Evolutionary conservation across 2,329 filamentous ascomycete species (phyloP), one percentile per base, ranked within the genome.

Genomic region (Ophiostoma australiae): DNA sequence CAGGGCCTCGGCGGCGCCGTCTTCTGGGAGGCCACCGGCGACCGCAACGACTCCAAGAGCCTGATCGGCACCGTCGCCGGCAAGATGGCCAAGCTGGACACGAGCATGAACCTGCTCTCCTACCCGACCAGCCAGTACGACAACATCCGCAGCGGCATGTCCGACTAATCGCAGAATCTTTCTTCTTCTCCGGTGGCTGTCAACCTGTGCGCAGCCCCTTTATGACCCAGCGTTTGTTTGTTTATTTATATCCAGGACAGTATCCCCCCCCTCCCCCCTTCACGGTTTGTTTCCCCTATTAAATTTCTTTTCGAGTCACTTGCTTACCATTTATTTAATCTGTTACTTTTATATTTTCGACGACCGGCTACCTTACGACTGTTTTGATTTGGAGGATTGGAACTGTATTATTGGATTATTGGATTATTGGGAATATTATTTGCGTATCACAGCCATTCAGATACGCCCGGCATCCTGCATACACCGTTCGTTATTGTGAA

Each of bases 21-120:
- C 91, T 96, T 91, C 86, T 96, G 92, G 92, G 91, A 95, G 78
- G 88, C 86, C 20, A 91, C 88, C 73, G 88, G 84, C 6, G 92
- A 95, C 78, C 85, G 85, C 75, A 83, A 77, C 4, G 87, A 84
- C 27, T 76, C 76, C 0, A 73, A 75, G 27, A 93, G 90, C 75
- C 80, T 95, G 73, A 86, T 91, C 27, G 78, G 80, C 23, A 84
- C 84, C 8, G 77, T 86, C 73, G 82, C 84, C 2, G 77, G 88
- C 72, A 82, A 75, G 3, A 78, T 89, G 73, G 83, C 83, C 6
- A 78, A 77, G 2, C 77, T 89, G 13, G 87, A 90, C 33, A 75
- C 76, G 65, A 80, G 78, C 13, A 73, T 76, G 41, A 90, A 90
- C 73, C 78, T 85, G 76, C 78, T 90, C 69, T 77, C 75, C 15